Conservation (phyloP, 176 grass and related monocot genomes). For the Urochloa ruziziensis region DNA sequence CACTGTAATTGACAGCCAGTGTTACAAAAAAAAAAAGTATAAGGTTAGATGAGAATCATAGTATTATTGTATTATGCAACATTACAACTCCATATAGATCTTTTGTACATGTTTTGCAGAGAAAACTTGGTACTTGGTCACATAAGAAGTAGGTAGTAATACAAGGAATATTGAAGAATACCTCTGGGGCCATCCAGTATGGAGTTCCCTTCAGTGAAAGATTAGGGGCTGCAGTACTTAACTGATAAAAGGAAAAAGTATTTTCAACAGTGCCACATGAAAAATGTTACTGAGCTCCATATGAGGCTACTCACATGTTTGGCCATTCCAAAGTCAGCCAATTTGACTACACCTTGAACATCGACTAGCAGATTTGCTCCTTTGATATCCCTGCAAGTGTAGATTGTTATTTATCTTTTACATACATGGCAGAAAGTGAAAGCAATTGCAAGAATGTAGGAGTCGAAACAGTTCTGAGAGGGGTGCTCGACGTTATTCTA, state of each 20-base stretch:
- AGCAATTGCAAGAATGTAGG: not conserved
- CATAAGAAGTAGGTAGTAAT: conserved; percentile 3
- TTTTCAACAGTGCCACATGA: conserved; percentile 28
- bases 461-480: conserved; percentile 5
- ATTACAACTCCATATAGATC: not conserved
- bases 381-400: conserved; percentile 89
- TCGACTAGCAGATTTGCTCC: conserved; percentile 94
- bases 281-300: conserved; percentile 15
- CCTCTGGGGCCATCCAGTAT: conserved; percentile 99
- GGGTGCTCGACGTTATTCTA: not conserved
- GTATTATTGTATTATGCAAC: not conserved
- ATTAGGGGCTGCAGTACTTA: conserved; percentile 69
- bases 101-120: not conserved
- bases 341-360: conserved; percentile 80
- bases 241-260: conserved; percentile 44
- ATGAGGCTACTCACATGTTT: conserved; percentile 65
- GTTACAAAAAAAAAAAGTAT: not conserved
- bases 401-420: conserved; percentile 16
- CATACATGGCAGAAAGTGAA: no score
- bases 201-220: conserved; percentile 93
- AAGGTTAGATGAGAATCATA: conserved; percentile 1
- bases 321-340: conserved; percentile 98
- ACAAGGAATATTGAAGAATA: conserved; percentile 28
- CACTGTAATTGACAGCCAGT: not conserved
- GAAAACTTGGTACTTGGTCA: not conserved